phyloP scores from a whole-genome alignment of 2,329 filamentous ascomycete genomes.

The Pseudonectria buxi region DNA sequence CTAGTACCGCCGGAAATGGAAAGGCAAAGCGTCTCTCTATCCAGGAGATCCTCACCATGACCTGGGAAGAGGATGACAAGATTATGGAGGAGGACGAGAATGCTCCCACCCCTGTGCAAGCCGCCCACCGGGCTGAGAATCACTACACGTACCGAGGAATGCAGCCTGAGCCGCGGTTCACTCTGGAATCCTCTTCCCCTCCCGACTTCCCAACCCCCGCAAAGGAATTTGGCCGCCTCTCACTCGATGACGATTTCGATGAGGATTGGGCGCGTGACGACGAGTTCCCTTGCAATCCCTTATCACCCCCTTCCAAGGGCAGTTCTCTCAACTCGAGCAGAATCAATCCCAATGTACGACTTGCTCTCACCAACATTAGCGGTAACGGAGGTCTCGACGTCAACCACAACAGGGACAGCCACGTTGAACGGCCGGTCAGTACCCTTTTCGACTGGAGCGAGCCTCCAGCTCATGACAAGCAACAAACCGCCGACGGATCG shows the following conservation, averaged over 20 bases:
- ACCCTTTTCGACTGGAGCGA: conserved; percentile 78
- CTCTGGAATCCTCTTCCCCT: conserved; percentile 22
- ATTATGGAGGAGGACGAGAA: conserved; percentile 60
- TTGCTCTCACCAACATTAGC: conserved; percentile 47
- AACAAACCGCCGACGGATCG: conserved; percentile 45
- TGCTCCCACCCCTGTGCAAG: conserved; percentile 43
- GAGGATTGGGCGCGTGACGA: conserved; percentile 55
- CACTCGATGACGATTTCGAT: conserved; percentile 56
- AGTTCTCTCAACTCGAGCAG: conserved; percentile 47
- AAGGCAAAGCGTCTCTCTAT: conserved; percentile 52
- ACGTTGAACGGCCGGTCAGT: conserved; percentile 48
- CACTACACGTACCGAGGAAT: conserved; percentile 7
- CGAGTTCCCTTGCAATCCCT: conserved; percentile 44
- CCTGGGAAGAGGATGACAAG: conserved; percentile 48
- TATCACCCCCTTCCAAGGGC: conserved; percentile 48
- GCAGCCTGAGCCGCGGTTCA: conserved; percentile 21
- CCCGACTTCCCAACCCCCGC: conserved; percentile 28
- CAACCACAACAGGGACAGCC: conserved; percentile 12
- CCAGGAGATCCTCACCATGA: conserved; percentile 50
- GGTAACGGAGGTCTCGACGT: conserved; percentile 36
- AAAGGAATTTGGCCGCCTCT: conserved; percentile 43
- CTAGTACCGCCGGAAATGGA: conserved; percentile 46
- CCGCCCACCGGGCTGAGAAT: conserved; percentile 24
- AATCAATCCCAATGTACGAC: conserved; percentile 47
- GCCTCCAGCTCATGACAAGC: conserved; percentile 54